phyloP scores from a whole-genome alignment of 768 basidiomycete genomes.

The Hirschioporus abietinus region DNA sequence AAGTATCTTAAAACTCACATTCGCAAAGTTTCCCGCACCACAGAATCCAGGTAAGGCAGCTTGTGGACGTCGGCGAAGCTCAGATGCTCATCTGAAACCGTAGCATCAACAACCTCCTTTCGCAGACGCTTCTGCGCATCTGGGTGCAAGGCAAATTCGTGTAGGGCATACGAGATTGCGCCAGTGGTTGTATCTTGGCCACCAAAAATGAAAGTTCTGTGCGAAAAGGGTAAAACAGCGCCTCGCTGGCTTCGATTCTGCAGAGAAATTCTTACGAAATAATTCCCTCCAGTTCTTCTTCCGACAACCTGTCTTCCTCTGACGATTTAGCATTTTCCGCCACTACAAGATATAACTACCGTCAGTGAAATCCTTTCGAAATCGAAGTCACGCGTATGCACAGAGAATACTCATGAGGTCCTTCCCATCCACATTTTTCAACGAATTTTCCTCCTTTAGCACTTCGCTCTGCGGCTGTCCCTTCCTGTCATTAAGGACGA shows the following conservation, averaged over 20 bases:
- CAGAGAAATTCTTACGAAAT: not conserved
- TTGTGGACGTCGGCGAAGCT: constrained; percentile 31
- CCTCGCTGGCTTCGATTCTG: not conserved
- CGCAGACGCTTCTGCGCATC: constrained; percentile 37
- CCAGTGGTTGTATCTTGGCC: constrained; percentile 47
- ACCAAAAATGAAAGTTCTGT: constrained; percentile 43
- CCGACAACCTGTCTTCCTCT: constrained; percentile 20
- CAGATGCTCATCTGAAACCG: constrained; percentile 18
- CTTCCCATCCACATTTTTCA: constrained; percentile 5
- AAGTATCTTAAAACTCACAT: constrained; percentile 20
- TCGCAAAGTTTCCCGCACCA: constrained; percentile 42
- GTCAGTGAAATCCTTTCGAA: not conserved
- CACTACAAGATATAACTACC: constrained; percentile 22
- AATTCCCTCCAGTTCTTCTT: constrained; percentile 13
- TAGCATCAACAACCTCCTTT: constrained; percentile 29
- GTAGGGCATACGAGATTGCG: constrained; percentile 36
- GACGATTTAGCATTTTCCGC: constrained; percentile 32
- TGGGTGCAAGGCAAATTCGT: constrained; percentile 31
- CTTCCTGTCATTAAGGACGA: constrained; percentile 33
- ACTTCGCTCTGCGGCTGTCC: constrained; percentile 18
- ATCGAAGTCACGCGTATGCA: constrained; percentile 21
- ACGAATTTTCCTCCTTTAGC: constrained; percentile 8
- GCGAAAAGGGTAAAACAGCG: not conserved
- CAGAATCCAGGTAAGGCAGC: constrained; percentile 39
- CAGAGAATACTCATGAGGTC: constrained; percentile 39